Conservation (phyloP, 2,329 filamentous ascomycete genomes). For the Calonectria hawksworthii region DNA sequence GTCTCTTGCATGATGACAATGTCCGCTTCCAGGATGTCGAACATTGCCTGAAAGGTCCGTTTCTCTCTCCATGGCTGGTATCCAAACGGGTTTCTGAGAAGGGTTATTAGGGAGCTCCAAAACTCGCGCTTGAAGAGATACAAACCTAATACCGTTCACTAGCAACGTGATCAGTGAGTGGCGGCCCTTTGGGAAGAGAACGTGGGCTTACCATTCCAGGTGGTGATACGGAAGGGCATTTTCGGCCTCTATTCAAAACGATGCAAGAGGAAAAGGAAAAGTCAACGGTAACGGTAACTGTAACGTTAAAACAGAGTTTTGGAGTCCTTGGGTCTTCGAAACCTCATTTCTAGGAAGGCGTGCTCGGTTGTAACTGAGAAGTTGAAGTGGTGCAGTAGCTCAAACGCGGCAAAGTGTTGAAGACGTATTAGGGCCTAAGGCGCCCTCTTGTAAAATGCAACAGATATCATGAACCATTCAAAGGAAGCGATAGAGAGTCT, state of each 20-base stretch:
- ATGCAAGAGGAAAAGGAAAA: not conserved
- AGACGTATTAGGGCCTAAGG: slow-evolving; percentile 1
- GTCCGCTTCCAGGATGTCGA: slow-evolving; percentile 91
- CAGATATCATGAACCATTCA: not conserved
- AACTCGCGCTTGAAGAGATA: slow-evolving; percentile 11
- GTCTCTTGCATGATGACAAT: slow-evolving; percentile 96
- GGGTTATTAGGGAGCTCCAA: not conserved
- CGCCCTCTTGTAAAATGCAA: not conserved
- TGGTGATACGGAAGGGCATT: slow-evolving; percentile 86
- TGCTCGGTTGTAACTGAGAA: not conserved
- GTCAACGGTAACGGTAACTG: too few species aligned
- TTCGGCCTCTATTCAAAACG: slow-evolving; percentile 35
- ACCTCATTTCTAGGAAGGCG: slow-evolving; percentile 13
- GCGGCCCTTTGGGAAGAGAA: not conserved
- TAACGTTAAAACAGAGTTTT: too few species aligned
- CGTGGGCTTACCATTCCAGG: slow-evolving; percentile 80
- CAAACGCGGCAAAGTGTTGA: not conserved
- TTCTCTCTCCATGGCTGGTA: slow-evolving; percentile 86
- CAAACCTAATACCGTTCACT: slow-evolving; percentile 87
- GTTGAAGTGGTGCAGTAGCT: not conserved
- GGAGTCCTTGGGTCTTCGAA: not conserved
- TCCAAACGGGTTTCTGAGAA: slow-evolving; percentile 81
- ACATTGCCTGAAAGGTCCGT: slow-evolving; percentile 86
- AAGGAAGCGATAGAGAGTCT: too few species aligned
- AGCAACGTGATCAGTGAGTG: slow-evolving; percentile 26